Percentiles rank a stretch among this genome's conserved stretches.
Evolutionary conservation across 1,284 basidiomycete species (phyloP).

Genomic region (Coriolopsis trogii): DNA sequence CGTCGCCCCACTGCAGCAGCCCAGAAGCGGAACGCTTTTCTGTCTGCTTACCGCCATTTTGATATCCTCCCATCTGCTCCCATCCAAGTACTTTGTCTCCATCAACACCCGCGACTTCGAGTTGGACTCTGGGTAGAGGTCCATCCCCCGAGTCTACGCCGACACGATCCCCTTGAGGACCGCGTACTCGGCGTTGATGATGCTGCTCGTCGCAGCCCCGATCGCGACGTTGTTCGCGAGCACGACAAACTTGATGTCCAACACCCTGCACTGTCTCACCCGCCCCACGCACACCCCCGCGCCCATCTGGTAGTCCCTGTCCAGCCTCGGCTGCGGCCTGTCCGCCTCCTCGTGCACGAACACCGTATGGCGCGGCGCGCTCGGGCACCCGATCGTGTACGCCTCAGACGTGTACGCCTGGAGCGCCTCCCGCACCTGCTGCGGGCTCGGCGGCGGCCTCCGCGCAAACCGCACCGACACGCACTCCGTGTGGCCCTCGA

Average conservation of each 20-base stretch:
- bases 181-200: slow-evolving; percentile 98
- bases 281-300: slow-evolving; percentile 93
- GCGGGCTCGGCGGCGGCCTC: slow-evolving; percentile 83
- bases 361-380: slow-evolving; percentile 87
- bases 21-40: too few species aligned
- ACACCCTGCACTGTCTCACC: slow-evolving; percentile 86
- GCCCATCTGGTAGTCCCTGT: slow-evolving; percentile 90
- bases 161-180: slow-evolving; percentile 74
- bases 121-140: neutral
- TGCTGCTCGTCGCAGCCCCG: slow-evolving; percentile 95
- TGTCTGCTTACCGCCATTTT: too few species aligned
- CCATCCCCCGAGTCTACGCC: slow-evolving; percentile 30
- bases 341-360: slow-evolving; percentile 92
- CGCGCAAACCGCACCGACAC: slow-evolving; percentile 86
- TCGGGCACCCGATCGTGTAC: slow-evolving; percentile 82
- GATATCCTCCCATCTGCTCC: too few species aligned
- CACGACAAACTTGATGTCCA: slow-evolving; percentile 97
- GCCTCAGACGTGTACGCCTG: slow-evolving; percentile 78
- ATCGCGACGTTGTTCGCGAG: slow-evolving; percentile 95
- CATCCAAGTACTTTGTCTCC: too few species aligned
- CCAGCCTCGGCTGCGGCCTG: slow-evolving; percentile 92
- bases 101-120: neutral
- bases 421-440: slow-evolving; percentile 88
- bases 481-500: slow-evolving; percentile 93
- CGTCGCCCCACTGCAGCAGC: neutral